These are phyloP conservation scores for Boletus coccyginus DNA, from an alignment of 768 basidiomycete genomes.

Conservation along the genomic window DNA sequence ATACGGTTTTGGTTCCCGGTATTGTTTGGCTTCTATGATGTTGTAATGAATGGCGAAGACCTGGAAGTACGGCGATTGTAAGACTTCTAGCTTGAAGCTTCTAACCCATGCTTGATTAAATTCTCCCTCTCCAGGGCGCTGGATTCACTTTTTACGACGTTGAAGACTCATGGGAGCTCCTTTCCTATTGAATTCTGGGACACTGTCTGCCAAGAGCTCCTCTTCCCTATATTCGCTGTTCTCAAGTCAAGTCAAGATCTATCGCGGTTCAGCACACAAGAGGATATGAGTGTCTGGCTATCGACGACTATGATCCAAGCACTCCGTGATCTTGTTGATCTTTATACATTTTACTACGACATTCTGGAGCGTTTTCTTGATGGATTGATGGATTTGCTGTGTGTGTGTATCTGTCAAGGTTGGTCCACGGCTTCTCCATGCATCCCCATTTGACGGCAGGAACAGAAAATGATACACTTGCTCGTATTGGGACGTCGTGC, in stretches of 20 bases:
- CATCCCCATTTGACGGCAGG: constrained; percentile 2
- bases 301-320: constrained; percentile 99
- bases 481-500: constrained; percentile 96
- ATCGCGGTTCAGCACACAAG: constrained; percentile 91
- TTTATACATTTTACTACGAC: constrained; percentile 95
- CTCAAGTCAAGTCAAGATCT: constrained; percentile 90
- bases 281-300: constrained; percentile 99
- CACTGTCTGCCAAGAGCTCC: constrained; percentile 90
- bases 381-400: constrained; percentile 88
- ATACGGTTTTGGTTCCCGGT: constrained; percentile 97
- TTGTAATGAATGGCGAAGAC: constrained; percentile 99
- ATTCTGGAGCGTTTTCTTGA: constrained; percentile 88
- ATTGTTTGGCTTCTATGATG: constrained; percentile 97
- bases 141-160: constrained; percentile 92
- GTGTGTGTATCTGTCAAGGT: constrained; percentile 99
- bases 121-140: constrained; percentile 60
- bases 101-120: constrained; percentile 7
- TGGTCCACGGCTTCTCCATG: background rate
- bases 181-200: constrained; percentile 97
- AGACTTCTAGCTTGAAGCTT: constrained; percentile 33
- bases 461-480: constrained; percentile 95
- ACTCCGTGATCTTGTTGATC: constrained; percentile 88
- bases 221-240: constrained; percentile 98
- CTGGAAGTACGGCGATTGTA: constrained; percentile 95
- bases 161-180: constrained; percentile 83